Conservation (phyloP, 768 basidiomycete species). For the Gloeopeniophorella convolvens region DNA sequence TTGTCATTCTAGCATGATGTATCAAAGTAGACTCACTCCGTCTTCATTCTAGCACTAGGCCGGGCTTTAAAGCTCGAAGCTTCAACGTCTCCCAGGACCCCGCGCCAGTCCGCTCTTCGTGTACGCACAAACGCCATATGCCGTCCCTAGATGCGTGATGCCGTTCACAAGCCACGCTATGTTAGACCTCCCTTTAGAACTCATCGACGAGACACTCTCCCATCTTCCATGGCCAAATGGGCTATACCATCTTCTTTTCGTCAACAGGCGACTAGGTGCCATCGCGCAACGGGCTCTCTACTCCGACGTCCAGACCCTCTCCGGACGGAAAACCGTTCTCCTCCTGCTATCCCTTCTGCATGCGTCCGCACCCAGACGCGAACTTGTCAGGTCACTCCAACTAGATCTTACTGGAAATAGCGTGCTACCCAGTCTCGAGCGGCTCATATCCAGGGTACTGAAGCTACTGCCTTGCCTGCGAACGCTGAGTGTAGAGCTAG, state of each 20-base stretch:
- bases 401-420: constrained; percentile 34
- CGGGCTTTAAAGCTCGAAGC: too few species aligned
- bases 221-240: constrained; percentile 24
- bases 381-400: constrained; percentile 40
- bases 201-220: constrained; percentile 29
- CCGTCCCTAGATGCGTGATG: background rate
- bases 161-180: background rate
- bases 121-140: background rate
- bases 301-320: constrained; percentile 31
- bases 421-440: constrained; percentile 44
- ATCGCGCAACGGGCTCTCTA: constrained; percentile 32
- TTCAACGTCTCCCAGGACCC: too few species aligned
- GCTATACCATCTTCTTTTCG: constrained; percentile 24
- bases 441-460: constrained; percentile 42
- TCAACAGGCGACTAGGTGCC: constrained; percentile 26
- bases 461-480: constrained; percentile 33
- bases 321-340: constrained; percentile 27
- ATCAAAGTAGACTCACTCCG: too few species aligned
- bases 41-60: too few species aligned
- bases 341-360: constrained; percentile 38
- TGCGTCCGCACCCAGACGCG: constrained; percentile 30
- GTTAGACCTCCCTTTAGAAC: constrained; percentile 31
- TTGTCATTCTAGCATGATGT: too few species aligned
- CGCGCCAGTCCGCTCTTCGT: background rate
- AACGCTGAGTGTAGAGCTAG: constrained; percentile 44